Base-by-base conservation (phyloP, 805 yeast genomes). In the Blastobotrys attinorum region DNA sequence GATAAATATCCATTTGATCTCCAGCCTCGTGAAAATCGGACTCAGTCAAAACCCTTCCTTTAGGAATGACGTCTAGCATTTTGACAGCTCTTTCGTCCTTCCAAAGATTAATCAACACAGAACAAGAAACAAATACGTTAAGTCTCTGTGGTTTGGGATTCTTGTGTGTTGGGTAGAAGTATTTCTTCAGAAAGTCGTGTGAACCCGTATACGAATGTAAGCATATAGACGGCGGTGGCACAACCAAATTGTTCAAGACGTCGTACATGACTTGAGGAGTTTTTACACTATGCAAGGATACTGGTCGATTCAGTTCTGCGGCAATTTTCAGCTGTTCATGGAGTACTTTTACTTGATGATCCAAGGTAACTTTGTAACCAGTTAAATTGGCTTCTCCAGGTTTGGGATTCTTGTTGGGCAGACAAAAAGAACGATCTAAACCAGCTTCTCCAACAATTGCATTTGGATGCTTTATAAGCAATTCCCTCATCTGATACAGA, bases 141-240 rank as follows among this genome's bases (percentile, higher is more conserved):
- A 49, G 11, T n/a, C 36, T 21, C 25, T 52, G 42, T 34, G 37
- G 39, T 16, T 35, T 42, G 10, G 35, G 38, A 23, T 32, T 27
- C 33, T 39, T 46, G 34, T 11, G 31, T 3, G 27, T 23, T 13
- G 46, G 50, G 62, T 61, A 61, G 33, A 49, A 46, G 29, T 25
- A 25, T 20, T 49, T 45, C 4, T 40, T 41, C 18, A 58, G 49
- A 38, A 60, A 86, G 35, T 87, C 96, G 0, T 69, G 49, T 1
- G 95, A 81, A 0, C 97, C 97, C 5, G 87, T 77, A 60, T 79
- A 92, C 0, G 96, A 86, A 58, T 90, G 97, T 20, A 92, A 67
- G 31, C 85, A 76, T 1, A 88, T 61, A 2, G 66, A 58, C 2
- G 72, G 60, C 8, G 52, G 50, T 27, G 44, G 44, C 32, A 23